These are phyloP conservation scores for Pythium phragmitis DNA, from an alignment of 352 stramenopile species.

Conservation along the genomic window DNA sequence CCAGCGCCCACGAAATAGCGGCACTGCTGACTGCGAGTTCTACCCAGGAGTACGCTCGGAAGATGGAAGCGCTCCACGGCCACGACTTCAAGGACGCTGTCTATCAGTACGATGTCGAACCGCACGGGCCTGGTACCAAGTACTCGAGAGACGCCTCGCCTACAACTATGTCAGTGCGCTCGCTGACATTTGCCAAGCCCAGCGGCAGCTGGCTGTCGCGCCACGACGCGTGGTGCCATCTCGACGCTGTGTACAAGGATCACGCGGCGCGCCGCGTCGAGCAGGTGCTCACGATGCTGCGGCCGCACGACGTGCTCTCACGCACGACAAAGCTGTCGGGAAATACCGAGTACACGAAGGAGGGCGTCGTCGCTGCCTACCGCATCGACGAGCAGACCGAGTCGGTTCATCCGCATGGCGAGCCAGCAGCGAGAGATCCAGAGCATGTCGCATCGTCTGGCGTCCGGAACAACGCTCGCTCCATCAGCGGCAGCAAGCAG, in stretches of 20 bases:
- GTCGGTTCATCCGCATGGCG: too few species aligned
- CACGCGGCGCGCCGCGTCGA: background rate
- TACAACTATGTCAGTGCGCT: constrained; percentile 10
- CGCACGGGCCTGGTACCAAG: background rate
- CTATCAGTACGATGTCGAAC: constrained; percentile 7
- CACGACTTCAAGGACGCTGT: constrained; percentile 12
- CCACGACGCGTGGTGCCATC: constrained; percentile 18
- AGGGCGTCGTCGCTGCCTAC: constrained; percentile 2
- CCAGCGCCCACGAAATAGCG: constrained; percentile 6
- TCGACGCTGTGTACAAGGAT: constrained; percentile 10
- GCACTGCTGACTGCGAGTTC: background rate
- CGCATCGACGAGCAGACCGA: constrained; percentile 3
- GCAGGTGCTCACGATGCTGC: constrained; percentile 10
- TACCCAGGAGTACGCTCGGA: constrained; percentile 5
- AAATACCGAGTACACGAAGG: constrained; percentile 11
- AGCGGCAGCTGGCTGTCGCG: constrained; percentile 1
- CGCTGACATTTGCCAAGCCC: constrained; percentile 11
- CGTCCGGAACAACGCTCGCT: background rate
- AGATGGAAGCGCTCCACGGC: constrained; percentile 10
- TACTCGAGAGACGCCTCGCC: background rate
- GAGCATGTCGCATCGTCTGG: too few species aligned
- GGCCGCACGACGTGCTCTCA: constrained; percentile 4
- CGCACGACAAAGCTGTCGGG: background rate
- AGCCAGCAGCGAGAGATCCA: background rate
- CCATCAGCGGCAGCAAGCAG: background rate